Evolutionary conservation across 768 basidiomycete species (phyloP).

Genomic region (Tremella fuciformis): DNA sequence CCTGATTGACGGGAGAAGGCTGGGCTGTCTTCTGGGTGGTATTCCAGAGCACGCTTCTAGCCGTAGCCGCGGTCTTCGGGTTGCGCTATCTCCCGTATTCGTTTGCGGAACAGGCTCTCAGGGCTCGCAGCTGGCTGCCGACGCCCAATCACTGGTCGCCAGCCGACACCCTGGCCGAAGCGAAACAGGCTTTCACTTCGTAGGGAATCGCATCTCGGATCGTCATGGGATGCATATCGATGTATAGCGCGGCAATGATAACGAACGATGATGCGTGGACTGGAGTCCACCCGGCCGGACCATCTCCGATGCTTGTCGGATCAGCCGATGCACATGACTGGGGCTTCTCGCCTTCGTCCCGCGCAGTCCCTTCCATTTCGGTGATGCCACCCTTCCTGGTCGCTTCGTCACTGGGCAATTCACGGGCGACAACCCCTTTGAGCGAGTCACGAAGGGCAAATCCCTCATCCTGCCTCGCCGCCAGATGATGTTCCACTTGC

Average conservation of each 20-base stretch:
- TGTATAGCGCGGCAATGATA: neutral
- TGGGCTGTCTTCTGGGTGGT: conserved; percentile 33
- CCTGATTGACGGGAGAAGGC: conserved; percentile 10
- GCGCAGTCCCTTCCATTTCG: too few species aligned
- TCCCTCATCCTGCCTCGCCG: too few species aligned
- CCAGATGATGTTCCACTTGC: too few species aligned
- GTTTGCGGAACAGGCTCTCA: conserved; percentile 34
- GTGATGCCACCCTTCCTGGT: too few species aligned
- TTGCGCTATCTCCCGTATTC: conserved; percentile 23
- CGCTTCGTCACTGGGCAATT: too few species aligned
- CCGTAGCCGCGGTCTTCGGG: conserved; percentile 20
- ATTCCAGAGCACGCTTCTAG: conserved; percentile 17
- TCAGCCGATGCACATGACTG: too few species aligned
- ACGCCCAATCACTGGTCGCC: conserved; percentile 31
- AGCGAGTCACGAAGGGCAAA: too few species aligned
- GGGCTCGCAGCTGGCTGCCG: conserved; percentile 28
- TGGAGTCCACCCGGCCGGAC: neutral
- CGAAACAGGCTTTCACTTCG: conserved; percentile 5
- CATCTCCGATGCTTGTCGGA: neutral
- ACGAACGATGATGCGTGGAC: neutral
- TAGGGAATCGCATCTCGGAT: neutral
- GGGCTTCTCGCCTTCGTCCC: too few species aligned
- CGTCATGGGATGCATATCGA: neutral
- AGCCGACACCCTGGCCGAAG: conserved; percentile 21
- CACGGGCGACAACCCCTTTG: too few species aligned